These are phyloP conservation scores for Lipomyces orientalis DNA, from an alignment of 805 yeast species.

Conservation along the genomic window DNA sequence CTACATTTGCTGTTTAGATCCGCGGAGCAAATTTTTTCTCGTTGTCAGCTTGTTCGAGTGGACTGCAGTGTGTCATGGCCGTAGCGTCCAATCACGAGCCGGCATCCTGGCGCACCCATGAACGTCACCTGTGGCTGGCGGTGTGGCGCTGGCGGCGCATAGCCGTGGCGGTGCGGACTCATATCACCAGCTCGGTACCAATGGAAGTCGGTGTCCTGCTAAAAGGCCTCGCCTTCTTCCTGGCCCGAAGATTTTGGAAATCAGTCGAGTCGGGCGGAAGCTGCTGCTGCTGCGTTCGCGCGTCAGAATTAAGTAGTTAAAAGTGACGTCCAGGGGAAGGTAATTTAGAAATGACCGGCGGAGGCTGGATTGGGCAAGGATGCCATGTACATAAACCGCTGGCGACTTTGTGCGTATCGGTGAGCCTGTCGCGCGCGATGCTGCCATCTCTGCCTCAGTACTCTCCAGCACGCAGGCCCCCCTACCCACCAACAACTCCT, in stretches of 20 bases:
- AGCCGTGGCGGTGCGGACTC: slow-evolving; percentile 4
- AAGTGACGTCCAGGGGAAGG: background rate
- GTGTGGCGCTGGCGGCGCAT: slow-evolving; percentile 12
- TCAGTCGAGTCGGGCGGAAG: background rate
- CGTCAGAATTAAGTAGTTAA: background rate
- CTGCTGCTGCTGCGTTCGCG: background rate
- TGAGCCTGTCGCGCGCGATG: background rate
- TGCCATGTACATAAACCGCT: background rate
- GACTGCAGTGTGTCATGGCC: background rate
- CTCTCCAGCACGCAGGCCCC: background rate
- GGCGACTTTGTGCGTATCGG: background rate
- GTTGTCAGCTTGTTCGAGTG: no score
- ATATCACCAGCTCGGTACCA: background rate
- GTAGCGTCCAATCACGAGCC: background rate
- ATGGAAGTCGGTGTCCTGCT: background rate
- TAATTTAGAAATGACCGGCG: background rate
- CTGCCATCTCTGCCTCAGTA: background rate
- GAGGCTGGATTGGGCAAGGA: background rate
- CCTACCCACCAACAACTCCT: background rate
- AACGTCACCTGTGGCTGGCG: slow-evolving; percentile 5
- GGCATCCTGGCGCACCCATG: background rate
- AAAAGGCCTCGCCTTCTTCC: background rate
- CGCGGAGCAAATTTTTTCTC: background rate
- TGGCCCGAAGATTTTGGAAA: background rate
- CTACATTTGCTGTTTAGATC: background rate